These are phyloP conservation scores for Pogostemon cablin DNA, from an alignment of 257 asterid genomes.

Conservation along the genomic window DNA sequence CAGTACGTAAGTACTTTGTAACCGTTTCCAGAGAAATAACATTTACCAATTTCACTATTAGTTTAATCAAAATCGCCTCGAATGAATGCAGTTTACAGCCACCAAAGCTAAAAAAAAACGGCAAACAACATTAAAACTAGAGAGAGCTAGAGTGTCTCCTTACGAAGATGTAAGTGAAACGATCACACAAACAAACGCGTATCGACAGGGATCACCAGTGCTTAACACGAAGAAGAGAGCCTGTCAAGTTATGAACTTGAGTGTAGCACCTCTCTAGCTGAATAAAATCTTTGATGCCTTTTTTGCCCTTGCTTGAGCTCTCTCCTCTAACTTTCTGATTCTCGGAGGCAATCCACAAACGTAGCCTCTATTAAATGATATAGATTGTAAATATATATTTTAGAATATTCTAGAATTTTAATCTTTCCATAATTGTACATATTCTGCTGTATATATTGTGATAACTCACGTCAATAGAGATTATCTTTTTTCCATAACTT, in stretches of 20 bases:
- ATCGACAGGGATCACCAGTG: conserved; percentile 43
- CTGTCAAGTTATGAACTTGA: conserved; percentile 28
- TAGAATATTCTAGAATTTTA: no score
- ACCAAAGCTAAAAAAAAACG: conserved; percentile 1
- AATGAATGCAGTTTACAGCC: conserved; percentile 19
- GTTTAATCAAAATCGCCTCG: conserved; percentile 13
- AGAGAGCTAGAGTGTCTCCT: conserved; percentile 22
- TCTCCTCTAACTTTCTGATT: conserved; percentile 67
- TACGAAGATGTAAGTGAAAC: conserved; percentile 31
- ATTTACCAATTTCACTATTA: no score
- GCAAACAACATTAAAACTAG: conserved; percentile 30
- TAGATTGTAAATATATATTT: no score
- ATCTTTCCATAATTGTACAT: no score
- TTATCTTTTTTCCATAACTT: no score
- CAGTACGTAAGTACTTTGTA: no score
- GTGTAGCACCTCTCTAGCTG: conserved; percentile 71
- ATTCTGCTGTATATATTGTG: no score
- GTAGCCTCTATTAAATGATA: no score
- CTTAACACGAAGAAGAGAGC: conserved; percentile 7
- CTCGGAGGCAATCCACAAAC: conserved; percentile 71
- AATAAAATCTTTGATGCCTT: conserved; percentile 52
- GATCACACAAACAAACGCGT: conserved; percentile 32
- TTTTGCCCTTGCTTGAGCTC: conserved; percentile 65
- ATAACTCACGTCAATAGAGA: no score
- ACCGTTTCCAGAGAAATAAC: no score